Evolutionary conservation across 495 filamentous ascomycete species (phyloP).

Genomic region (Extremus antarcticus): DNA sequence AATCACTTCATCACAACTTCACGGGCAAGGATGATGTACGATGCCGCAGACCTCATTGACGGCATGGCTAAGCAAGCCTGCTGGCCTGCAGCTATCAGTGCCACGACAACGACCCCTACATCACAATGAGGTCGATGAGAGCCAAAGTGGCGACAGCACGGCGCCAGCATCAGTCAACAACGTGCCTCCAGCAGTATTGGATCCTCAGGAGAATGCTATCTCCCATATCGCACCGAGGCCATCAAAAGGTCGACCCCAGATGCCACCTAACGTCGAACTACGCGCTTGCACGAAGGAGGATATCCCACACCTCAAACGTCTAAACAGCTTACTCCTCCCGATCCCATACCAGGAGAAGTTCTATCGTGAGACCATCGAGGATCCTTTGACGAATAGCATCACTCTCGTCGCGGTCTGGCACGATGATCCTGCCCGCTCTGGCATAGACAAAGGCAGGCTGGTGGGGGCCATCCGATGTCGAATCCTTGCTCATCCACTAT

Average conservation of each 20-base stretch:
- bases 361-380: constrained; percentile 65
- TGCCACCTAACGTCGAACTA: constrained; percentile 28
- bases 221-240: background rate
- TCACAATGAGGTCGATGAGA: constrained; percentile 14
- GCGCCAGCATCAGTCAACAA: background rate
- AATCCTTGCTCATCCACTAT: constrained; percentile 40
- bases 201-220: background rate
- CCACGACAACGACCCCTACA: constrained; percentile 13
- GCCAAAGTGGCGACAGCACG: constrained; percentile 6
- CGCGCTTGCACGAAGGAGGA: constrained; percentile 30
- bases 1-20: too few relatives aligned
- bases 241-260: constrained; percentile 6
- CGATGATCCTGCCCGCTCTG: constrained; percentile 32
- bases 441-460: constrained; percentile 33
- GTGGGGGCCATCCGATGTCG: constrained; percentile 80
- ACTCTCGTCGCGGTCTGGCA: constrained; percentile 70
- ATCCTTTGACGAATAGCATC: constrained; percentile 53
- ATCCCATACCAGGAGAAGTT: constrained; percentile 80
- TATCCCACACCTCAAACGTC: constrained; percentile 63
- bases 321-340: constrained; percentile 75
- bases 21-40: background rate
- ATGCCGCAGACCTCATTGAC: constrained; percentile 31
- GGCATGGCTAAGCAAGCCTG: constrained; percentile 28
- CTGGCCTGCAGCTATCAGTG: constrained; percentile 7
- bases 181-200: background rate